Evolutionary conservation across 345 rosid species (phyloP), one percentile per base, ranked within the genome.

Genomic region (Linum usitatissimum): DNA sequence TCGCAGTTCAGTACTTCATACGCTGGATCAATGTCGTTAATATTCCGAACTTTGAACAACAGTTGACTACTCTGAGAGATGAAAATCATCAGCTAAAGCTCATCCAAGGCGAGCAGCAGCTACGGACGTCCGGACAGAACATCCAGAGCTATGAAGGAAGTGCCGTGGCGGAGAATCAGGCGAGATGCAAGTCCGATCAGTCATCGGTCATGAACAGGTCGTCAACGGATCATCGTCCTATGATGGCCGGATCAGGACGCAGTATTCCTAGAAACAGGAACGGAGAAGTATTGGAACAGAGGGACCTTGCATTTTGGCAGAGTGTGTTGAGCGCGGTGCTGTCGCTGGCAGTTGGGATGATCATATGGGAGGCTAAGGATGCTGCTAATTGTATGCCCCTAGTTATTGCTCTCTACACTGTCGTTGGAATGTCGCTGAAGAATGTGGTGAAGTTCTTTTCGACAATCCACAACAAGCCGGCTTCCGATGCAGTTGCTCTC

Each of bases 401-500:
- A 18, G 86, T 87, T 76, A 71, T 86, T 64, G 88, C 91, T 23
- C 88, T 89, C 31, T 85, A 84, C 71, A 69, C 77, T 0, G 94
- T 89, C 3, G 91, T 90, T 15, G 83, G 77, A 60, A 86, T 90
- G 78, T 90, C 95, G 17, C 65, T 90, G 68, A 80, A 30, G 70
- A 90, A 88, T 45, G 90, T 86, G 56, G 71, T 87, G 66, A 78
- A 79, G 64, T 76, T 85, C 66, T 84, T 87, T 84, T 85, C 84
- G 20, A 83, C 78, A 3, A 70, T 81, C 67, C 78, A 66, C 67
- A 78, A 83, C 78, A 85, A 73, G 64, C 90, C 87, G 30, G 88
- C 90, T 61, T 81, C 84, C 30, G 90, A 92, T 67, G 96, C 90
- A 3, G 79, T 85, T 51, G 90, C 94, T 45, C 76, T 92, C 40